Percentiles rank a stretch among this genome's conserved stretches.
These are phyloP conservation scores for Debaryomycetaceae sp. DNA, from an alignment of 1,139 yeast species.

Conservation along the genomic window DNA sequence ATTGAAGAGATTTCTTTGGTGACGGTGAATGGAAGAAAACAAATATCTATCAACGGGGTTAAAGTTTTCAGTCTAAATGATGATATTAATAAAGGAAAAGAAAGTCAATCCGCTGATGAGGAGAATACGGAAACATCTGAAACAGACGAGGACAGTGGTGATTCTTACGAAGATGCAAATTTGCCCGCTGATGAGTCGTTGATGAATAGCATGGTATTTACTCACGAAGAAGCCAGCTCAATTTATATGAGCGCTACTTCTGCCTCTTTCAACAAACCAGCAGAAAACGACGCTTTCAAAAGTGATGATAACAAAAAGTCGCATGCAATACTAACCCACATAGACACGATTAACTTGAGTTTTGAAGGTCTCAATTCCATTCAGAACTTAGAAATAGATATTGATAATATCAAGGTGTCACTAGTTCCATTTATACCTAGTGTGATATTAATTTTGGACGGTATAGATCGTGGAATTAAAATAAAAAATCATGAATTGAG, in stretches of 20 bases:
- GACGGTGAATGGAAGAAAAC: conserved; percentile 48
- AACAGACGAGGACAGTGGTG: conserved; percentile 22
- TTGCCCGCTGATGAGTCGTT: conserved; percentile 27
- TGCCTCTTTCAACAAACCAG: conserved; percentile 26
- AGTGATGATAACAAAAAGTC: conserved; percentile 8
- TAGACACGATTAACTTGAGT: conserved; percentile 36
- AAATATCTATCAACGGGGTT: conserved; percentile 37
- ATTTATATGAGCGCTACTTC: conserved; percentile 83
- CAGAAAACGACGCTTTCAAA: conserved; percentile 6
- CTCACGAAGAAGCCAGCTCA: conserved; percentile 68
- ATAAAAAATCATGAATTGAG: conserved; percentile 29
- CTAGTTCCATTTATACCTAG: conserved; percentile 37
- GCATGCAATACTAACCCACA: conserved; percentile 18
- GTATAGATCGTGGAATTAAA: conserved; percentile 31
- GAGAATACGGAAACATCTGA: conserved; percentile 17
- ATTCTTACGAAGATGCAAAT: conserved; percentile 28
- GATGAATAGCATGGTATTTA: conserved; percentile 61
- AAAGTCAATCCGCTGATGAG: conserved; percentile 13
- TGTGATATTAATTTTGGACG: conserved; percentile 25
- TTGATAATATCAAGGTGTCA: conserved; percentile 47
- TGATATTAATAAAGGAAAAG: conserved; percentile 29
- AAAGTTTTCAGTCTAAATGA: conserved; percentile 38
- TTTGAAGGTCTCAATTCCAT: conserved; percentile 53
- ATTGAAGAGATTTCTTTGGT: conserved; percentile 38
- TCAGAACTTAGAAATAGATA: conserved; percentile 43